These are phyloP conservation scores for Novymonas esmeraldas DNA, from an alignment of 208 protist genomes.

Conservation along the genomic window DNA sequence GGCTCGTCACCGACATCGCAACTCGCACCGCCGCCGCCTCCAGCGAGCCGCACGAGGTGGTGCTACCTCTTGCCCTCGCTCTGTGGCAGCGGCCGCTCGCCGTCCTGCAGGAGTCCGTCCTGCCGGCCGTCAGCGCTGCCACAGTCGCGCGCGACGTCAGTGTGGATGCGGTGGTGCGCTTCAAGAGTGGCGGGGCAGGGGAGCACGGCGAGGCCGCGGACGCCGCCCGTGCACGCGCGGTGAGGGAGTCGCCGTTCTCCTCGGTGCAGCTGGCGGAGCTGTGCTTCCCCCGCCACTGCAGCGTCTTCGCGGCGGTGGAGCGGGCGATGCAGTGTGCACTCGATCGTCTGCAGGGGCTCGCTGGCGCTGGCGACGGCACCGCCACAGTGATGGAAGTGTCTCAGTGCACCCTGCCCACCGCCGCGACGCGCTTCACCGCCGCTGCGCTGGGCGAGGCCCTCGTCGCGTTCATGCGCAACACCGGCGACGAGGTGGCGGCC, in stretches of 20 bases:
- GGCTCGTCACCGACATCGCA: background rate
- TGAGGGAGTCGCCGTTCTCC: background rate
- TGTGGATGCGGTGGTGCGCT: constrained; percentile 41
- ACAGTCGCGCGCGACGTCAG: constrained; percentile 24
- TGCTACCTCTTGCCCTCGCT: constrained; percentile 15
- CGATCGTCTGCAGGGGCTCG: constrained; percentile 6
- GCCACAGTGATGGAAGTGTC: background rate
- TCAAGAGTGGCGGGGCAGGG: constrained; percentile 24
- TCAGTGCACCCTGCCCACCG: background rate
- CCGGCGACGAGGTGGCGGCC: constrained; percentile 22
- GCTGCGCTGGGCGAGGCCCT: constrained; percentile 23
- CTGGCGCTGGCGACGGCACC: background rate
- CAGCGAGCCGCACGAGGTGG: too few relatives aligned
- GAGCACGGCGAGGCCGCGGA: background rate
- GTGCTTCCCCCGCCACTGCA: constrained; percentile 52
- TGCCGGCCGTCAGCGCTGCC: constrained; percentile 25
- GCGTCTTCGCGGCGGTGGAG: constrained; percentile 38
- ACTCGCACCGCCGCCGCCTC: background rate
- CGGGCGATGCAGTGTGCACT: constrained; percentile 28
- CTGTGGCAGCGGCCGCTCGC: constrained; percentile 43
- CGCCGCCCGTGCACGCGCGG: constrained; percentile 5
- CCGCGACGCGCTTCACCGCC: constrained; percentile 6
- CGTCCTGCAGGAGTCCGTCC: constrained; percentile 33
- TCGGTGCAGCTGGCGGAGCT: constrained; percentile 20
- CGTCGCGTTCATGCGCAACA: constrained; percentile 5